phyloP scores from a whole-genome alignment of 352 stramenopile genomes.

The Lagenidium giganteum region DNA sequence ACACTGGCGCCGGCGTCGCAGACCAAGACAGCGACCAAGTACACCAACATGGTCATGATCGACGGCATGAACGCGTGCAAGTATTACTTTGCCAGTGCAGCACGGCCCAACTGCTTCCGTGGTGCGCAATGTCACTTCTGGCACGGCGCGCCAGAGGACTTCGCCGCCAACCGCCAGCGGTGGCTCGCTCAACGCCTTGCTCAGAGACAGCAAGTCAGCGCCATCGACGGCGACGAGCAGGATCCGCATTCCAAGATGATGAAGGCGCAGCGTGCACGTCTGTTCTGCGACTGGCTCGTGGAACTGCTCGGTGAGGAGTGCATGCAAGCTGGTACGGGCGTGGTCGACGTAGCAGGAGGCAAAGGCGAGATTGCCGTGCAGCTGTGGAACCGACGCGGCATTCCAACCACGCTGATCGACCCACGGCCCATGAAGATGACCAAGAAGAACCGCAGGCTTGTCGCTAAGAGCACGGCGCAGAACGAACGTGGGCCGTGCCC shows the following conservation, averaged over 20 bases:
- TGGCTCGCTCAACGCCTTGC: conserved; percentile 65
- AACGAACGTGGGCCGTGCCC: conserved; percentile 35
- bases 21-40: conserved; percentile 39
- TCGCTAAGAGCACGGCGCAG: conserved; percentile 25
- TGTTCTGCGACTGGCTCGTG: conserved; percentile 84
- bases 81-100: conserved; percentile 77
- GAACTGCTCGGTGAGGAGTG: conserved; percentile 35
- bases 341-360: conserved; percentile 85
- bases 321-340: conserved; percentile 48
- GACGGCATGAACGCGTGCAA: conserved; percentile 82
- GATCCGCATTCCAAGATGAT: conserved; percentile 65
- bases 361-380: conserved; percentile 86
- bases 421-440: conserved; percentile 75
- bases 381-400: conserved; percentile 71
- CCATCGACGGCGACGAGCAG: conserved; percentile 47
- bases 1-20: conserved; percentile 47
- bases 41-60: conserved; percentile 81
- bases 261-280: conserved; percentile 65
- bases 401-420: conserved; percentile 81
- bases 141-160: conserved; percentile 58
- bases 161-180: conserved; percentile 49
- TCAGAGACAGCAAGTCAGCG: conserved; percentile 47
- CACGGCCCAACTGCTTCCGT: conserved; percentile 54
- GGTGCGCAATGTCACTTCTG: conserved; percentile 76
- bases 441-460: conserved; percentile 67